Evolutionary conservation across 2,329 filamentous ascomycete genomes (phyloP).

Genomic region (Epichloe amarillans): DNA sequence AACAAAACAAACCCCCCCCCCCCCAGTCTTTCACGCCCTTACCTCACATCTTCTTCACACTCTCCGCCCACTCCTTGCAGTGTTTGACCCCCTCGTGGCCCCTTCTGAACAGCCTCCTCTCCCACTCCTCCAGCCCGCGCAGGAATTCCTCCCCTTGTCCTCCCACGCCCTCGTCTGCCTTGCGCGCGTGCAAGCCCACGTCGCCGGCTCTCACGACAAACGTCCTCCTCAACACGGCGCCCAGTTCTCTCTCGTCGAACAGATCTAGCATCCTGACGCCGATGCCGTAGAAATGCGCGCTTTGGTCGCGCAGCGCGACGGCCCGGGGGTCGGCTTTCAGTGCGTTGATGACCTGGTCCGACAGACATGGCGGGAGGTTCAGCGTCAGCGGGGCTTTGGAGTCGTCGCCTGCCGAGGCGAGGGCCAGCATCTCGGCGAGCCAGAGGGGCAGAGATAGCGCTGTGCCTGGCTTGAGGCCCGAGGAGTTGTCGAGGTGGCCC

Average conservation of each 20-base stretch:
- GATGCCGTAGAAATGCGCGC: constrained; percentile 77
- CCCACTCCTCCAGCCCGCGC: constrained; percentile 77
- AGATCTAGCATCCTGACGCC: constrained; percentile 78
- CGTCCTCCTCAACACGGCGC: constrained; percentile 60
- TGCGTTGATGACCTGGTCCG: constrained; percentile 71
- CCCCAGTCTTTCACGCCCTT: no score
- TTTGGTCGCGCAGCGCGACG: constrained; percentile 71
- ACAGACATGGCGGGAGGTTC: constrained; percentile 67
- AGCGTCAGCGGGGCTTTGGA: constrained; percentile 56
- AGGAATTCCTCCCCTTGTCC: constrained; percentile 64
- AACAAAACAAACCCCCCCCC: no score
- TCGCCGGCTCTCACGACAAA: constrained; percentile 72
- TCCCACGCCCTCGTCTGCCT: constrained; percentile 52
- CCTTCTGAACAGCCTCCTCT: constrained; percentile 61
- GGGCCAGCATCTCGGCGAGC: constrained; percentile 86
- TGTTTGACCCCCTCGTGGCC: constrained; percentile 62
- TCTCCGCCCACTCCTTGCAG: constrained; percentile 57
- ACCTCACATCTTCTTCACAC: constrained; percentile 26
- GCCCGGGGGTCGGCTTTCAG: constrained; percentile 80
- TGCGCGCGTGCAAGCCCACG: constrained; percentile 79
- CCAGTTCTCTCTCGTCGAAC: constrained; percentile 70
- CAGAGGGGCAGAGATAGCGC: constrained; percentile 71
- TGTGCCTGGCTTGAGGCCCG: constrained; percentile 65
- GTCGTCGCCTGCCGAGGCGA: constrained; percentile 40
- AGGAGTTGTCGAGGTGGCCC: constrained; percentile 78